These are phyloP conservation scores for Xerocomellus intermedius DNA, from an alignment of 768 basidiomycete genomes.

Conservation along the genomic window DNA sequence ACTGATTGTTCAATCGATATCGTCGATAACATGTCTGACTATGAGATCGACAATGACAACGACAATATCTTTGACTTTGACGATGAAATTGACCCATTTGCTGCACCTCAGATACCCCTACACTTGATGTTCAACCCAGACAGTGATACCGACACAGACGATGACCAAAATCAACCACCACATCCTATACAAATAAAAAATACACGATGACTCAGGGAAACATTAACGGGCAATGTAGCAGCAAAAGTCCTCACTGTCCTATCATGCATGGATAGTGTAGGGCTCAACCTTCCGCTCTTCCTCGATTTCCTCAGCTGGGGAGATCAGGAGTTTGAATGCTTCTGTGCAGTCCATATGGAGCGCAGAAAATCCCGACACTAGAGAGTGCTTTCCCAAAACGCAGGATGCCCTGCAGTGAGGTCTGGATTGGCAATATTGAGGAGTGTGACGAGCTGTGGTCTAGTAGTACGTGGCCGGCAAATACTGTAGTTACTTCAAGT, in stretches of 20 bases:
- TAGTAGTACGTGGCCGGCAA: too few species aligned
- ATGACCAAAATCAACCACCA: neutral
- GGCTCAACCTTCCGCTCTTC: neutral
- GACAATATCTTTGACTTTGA: neutral
- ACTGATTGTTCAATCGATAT: too few species aligned
- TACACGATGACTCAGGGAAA: neutral
- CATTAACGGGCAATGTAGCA: neutral
- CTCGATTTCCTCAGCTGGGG: neutral
- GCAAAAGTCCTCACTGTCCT: neutral
- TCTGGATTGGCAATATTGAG: too few species aligned
- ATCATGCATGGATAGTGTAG: neutral
- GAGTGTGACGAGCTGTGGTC: too few species aligned
- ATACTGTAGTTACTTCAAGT: too few species aligned
- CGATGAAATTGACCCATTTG: neutral
- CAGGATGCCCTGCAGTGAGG: too few species aligned
- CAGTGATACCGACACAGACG: neutral
- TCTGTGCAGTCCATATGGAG: too few species aligned
- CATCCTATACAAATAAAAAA: neutral
- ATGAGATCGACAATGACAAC: neutral
- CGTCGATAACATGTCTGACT: neutral
- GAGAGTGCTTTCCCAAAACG: too few species aligned
- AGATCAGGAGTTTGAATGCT: neutral
- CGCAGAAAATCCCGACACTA: too few species aligned
- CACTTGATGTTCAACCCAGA: neutral
- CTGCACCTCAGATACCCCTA: neutral